phyloP scores from a whole-genome alignment of 306 rosid genomes.

The Senna siamea region DNA sequence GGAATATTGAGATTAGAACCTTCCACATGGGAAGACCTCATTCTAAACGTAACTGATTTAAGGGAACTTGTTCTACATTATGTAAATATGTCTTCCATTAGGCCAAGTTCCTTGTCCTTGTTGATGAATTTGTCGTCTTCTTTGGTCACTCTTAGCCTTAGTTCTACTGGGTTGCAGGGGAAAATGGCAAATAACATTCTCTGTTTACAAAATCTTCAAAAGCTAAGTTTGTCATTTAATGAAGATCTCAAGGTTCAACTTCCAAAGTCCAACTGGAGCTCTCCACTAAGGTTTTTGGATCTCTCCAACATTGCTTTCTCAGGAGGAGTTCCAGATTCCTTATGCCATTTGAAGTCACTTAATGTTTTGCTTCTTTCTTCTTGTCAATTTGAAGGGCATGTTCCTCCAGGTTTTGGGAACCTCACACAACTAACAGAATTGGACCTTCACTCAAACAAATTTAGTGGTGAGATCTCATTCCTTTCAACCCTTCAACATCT shows the following conservation, averaged over 20 bases:
- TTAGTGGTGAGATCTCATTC: too few relatives aligned
- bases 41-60: not conserved
- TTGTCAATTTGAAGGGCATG: too few relatives aligned
- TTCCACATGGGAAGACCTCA: not conserved
- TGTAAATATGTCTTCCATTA: conserved; percentile 3
- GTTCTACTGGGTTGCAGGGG: not conserved
- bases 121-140: conserved; percentile 16
- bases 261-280: conserved; percentile 38
- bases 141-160: not conserved
- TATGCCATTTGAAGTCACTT: too few relatives aligned
- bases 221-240: not conserved
- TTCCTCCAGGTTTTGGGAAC: not conserved
- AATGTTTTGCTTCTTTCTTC: too few relatives aligned
- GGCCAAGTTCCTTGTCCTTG: conserved; percentile 6
- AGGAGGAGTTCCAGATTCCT: too few relatives aligned
- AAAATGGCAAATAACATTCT: not conserved
- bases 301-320: too few relatives aligned
- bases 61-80: not conserved
- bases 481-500: too few relatives aligned
- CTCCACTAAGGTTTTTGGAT: not conserved
- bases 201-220: conserved; percentile 10
- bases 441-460: too few relatives aligned
- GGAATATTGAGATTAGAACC: too few relatives aligned
- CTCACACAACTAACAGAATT: not conserved
- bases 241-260: not conserved